These are phyloP conservation scores for Eustoma russellianum DNA, from an alignment of 257 asterid species.

Conservation along the genomic window DNA sequence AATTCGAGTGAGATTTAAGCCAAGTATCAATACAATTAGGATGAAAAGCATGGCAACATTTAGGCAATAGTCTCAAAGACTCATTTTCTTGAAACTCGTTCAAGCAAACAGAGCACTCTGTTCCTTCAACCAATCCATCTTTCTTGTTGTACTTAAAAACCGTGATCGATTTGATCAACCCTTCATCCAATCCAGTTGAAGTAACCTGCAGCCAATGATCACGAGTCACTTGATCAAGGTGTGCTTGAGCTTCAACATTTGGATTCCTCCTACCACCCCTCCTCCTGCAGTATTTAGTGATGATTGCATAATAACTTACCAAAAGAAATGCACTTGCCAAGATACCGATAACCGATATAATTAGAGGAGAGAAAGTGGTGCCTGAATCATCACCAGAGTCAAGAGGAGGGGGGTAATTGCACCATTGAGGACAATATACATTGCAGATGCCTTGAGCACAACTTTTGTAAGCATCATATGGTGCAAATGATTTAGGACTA, in stretches of 20 bases:
- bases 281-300: slow-evolving; percentile 51
- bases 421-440: slow-evolving; percentile 76
- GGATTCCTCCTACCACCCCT: slow-evolving; percentile 9
- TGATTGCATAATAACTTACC: slow-evolving; percentile 57
- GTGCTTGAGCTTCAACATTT: slow-evolving; percentile 15
- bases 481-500: slow-evolving; percentile 44
- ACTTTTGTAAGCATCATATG: slow-evolving; percentile 44
- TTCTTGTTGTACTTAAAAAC: slow-evolving; percentile 42
- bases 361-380: slow-evolving; percentile 47
- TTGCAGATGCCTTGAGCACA: slow-evolving; percentile 77
- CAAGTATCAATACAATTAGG: slow-evolving; percentile 72
- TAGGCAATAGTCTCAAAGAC: slow-evolving; percentile 62
- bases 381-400: slow-evolving; percentile 25
- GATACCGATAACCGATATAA: slow-evolving; percentile 60
- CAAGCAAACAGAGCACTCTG: slow-evolving; percentile 71
- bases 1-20: slow-evolving; percentile 62
- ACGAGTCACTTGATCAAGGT: slow-evolving; percentile 19
- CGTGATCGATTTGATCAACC: slow-evolving; percentile 38
- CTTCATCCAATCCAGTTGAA: slow-evolving; percentile 54
- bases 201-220: slow-evolving; percentile 38
- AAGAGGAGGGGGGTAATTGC: slow-evolving; percentile 78
- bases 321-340: slow-evolving; percentile 56
- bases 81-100: slow-evolving; percentile 62
- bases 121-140: slow-evolving; percentile 47
- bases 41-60: slow-evolving; percentile 86